Conservation (phyloP, 352 stramenopile genomes). For the Pythium angustatum region DNA sequence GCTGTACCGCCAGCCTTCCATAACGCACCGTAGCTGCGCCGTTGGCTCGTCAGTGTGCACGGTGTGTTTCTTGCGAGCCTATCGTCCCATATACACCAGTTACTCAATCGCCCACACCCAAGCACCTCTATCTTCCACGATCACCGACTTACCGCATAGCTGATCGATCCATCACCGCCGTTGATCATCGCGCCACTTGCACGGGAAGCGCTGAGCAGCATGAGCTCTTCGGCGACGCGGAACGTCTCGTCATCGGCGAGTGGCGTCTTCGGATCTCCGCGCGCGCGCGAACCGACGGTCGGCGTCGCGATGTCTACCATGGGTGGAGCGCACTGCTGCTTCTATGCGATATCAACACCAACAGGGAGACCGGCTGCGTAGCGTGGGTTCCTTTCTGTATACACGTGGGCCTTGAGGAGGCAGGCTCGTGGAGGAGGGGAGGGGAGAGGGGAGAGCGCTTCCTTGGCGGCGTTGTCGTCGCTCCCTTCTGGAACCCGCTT, state of each 20-base stretch:
- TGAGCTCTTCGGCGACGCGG: conserved; percentile 74
- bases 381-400: too few species aligned
- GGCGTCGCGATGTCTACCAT: conserved; percentile 36
- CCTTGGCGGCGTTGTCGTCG: conserved; percentile 10
- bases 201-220: conserved; percentile 58
- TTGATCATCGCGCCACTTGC: neutral
- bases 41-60: neutral
- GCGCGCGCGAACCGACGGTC: conserved; percentile 7
- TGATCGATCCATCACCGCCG: neutral
- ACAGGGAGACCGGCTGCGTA: too few species aligned
- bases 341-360: too few species aligned
- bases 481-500: conserved; percentile 45
- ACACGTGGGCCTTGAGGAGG: too few species aligned
- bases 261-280: neutral
- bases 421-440: neutral
- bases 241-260: conserved; percentile 62
- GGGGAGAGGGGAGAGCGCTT: neutral
- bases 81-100: neutral
- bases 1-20: neutral
- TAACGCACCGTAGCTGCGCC: conserved; percentile 4
- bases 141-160: conserved; percentile 3
- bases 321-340: too few species aligned
- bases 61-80: conserved; percentile 4
- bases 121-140: neutral
- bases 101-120: neutral